phyloP scores from a whole-genome alignment of 805 yeast species.

The Barnettozyma californica region DNA sequence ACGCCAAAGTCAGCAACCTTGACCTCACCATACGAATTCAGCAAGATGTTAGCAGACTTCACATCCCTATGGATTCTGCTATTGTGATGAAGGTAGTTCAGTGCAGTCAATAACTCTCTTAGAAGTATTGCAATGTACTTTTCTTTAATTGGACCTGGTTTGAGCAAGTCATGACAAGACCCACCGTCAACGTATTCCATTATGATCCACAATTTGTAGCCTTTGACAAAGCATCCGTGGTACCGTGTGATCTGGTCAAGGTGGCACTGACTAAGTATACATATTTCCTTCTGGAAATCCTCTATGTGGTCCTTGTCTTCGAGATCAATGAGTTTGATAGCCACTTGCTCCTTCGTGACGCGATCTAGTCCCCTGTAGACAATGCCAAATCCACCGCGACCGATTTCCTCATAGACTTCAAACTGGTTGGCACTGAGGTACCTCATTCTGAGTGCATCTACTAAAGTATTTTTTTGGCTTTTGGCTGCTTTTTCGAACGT shows the following conservation, averaged over 20 bases:
- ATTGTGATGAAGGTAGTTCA: slow-evolving; percentile 64
- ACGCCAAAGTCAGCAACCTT: slow-evolving; percentile 96
- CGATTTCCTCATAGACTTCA: slow-evolving; percentile 72
- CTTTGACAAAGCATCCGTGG: slow-evolving; percentile 80
- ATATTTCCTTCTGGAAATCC: slow-evolving; percentile 89
- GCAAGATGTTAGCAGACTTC: slow-evolving; percentile 84
- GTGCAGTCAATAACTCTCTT: slow-evolving; percentile 72
- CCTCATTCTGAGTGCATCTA: slow-evolving; percentile 14
- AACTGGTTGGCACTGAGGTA: slow-evolving; percentile 28
- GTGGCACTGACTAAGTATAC: slow-evolving; percentile 74
- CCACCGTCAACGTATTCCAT: slow-evolving; percentile 99
- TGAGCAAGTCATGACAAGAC: slow-evolving; percentile 64
- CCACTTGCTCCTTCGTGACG: slow-evolving; percentile 73
- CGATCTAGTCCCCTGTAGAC: slow-evolving; percentile 82
- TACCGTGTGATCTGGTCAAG: slow-evolving; percentile 83
- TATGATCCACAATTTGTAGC: slow-evolving; percentile 92
- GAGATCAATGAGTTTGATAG: slow-evolving; percentile 85
- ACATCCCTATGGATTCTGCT: slow-evolving; percentile 90
- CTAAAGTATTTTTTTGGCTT: too few relatives aligned
- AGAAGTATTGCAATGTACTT: slow-evolving; percentile 69
- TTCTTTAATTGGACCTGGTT: slow-evolving; percentile 89
- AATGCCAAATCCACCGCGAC: slow-evolving; percentile 94
- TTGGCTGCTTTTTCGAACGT: background rate
- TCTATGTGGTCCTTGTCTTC: slow-evolving; percentile 89
- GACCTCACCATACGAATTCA: slow-evolving; percentile 66